Evolutionary conservation across 2,329 filamentous ascomycete genomes (phyloP).

Genomic region (Alternaria alternata): DNA sequence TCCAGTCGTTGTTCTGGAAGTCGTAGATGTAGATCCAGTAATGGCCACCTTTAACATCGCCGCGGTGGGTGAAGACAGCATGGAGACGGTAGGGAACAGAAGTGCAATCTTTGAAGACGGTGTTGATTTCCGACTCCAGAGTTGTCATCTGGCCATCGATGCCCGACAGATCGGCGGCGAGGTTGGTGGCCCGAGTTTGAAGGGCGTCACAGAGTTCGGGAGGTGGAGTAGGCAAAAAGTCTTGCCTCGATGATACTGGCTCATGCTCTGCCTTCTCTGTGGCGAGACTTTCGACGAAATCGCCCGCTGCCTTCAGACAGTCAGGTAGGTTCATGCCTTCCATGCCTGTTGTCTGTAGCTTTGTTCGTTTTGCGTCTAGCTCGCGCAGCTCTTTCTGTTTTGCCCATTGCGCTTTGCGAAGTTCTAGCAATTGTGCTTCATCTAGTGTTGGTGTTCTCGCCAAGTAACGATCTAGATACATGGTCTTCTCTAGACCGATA

Average conservation of each 20-base stretch:
- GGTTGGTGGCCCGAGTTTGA: constrained; percentile 28
- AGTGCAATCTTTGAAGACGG: constrained; percentile 70
- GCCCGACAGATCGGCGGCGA: constrained; percentile 36
- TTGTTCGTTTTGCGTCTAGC: constrained; percentile 59
- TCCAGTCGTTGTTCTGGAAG: constrained; percentile 82
- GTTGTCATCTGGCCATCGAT: constrained; percentile 53
- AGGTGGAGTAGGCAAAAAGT: constrained; percentile 26
- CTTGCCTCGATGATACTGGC: constrained; percentile 10
- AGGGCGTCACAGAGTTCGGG: constrained; percentile 32
- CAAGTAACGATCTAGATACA: constrained; percentile 88
- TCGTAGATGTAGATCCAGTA: constrained; percentile 98
- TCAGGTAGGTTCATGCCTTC: constrained; percentile 38
- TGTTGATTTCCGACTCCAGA: constrained; percentile 59
- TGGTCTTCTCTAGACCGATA: constrained; percentile 78
- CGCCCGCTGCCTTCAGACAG: constrained; percentile 43
- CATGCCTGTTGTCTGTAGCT: constrained; percentile 51
- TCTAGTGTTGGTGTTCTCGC: constrained; percentile 38
- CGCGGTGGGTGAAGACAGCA: constrained; percentile 91
- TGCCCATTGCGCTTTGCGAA: constrained; percentile 76
- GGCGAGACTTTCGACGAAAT: constrained; percentile 30
- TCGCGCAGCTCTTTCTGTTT: constrained; percentile 70
- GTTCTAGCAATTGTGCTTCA: constrained; percentile 62
- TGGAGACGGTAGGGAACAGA: constrained; percentile 82
- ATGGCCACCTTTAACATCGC: constrained; percentile 72
- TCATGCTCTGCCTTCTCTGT: constrained; percentile 16